Conservation (phyloP, 108 stramenopile genomes). For the Thalassiosira profunda region DNA sequence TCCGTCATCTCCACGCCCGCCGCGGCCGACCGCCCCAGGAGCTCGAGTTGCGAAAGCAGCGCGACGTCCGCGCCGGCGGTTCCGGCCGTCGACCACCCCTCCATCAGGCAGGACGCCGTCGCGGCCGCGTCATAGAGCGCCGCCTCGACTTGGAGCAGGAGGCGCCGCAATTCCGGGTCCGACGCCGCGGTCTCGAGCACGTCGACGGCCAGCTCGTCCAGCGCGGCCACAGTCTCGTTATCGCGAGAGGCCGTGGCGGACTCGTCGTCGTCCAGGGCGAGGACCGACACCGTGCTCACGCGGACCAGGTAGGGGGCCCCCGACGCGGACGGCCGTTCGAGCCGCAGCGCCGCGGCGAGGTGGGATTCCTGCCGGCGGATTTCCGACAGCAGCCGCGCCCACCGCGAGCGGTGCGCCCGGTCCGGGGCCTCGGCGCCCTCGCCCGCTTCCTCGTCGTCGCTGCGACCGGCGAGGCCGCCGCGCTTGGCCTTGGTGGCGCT, state of each 20-base stretch:
- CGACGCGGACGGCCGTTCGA: slow-evolving; percentile 3
- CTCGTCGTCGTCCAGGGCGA: slow-evolving; percentile 3
- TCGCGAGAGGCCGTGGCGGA: background rate
- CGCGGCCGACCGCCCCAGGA: slow-evolving; percentile 22
- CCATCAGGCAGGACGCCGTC: slow-evolving; percentile 29
- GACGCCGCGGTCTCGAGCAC: slow-evolving; percentile 13
- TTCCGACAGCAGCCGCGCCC: slow-evolving; percentile 35
- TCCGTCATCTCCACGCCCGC: slow-evolving; percentile 13
- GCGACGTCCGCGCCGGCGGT: slow-evolving; percentile 1
- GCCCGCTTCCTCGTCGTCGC: background rate
- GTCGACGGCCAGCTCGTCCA: slow-evolving; percentile 42
- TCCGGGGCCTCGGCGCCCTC: slow-evolving; percentile 1
- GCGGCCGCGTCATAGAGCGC: slow-evolving; percentile 31
- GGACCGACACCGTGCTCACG: slow-evolving; percentile 26
- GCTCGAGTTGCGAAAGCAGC: slow-evolving; percentile 14
- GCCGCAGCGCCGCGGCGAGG: slow-evolving; percentile 15
- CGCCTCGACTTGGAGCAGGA: slow-evolving; percentile 14
- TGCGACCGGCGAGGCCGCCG: background rate
- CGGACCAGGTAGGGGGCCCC: slow-evolving; percentile 12
- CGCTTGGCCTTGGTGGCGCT: background rate
- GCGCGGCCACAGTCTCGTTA: slow-evolving; percentile 21
- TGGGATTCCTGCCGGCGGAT: slow-evolving; percentile 31
- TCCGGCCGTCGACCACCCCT: slow-evolving; percentile 19
- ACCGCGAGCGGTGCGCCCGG: slow-evolving; percentile 23
- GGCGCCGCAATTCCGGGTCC: slow-evolving; percentile 19